Evolutionary conservation across 768 basidiomycete genomes (phyloP).

Genomic region (Macrocybe gigantea): DNA sequence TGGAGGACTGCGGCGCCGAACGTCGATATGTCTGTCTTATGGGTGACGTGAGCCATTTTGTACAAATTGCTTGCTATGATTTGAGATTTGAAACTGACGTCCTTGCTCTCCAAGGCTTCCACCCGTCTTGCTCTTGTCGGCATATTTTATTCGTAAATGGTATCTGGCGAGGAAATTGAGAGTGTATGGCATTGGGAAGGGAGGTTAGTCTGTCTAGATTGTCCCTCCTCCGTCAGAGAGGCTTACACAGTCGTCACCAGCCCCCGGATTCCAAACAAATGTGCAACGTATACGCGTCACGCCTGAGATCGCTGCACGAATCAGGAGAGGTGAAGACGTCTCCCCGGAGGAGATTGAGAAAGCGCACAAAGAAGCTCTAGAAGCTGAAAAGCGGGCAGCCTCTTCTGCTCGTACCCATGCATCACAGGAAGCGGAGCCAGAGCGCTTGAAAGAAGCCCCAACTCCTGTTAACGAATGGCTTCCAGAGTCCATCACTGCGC

Average conservation of each 20-base stretch:
- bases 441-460: slow-evolving; percentile 6
- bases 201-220: slow-evolving; percentile 28
- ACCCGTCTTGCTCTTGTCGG: slow-evolving; percentile 36
- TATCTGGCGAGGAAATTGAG: slow-evolving; percentile 39
- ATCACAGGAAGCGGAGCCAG: slow-evolving; percentile 19
- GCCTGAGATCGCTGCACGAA: slow-evolving; percentile 48
- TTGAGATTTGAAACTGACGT: neutral
- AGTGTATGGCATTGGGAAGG: slow-evolving; percentile 51
- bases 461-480: slow-evolving; percentile 43
- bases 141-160: slow-evolving; percentile 43
- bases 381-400: slow-evolving; percentile 13
- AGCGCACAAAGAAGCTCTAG: slow-evolving; percentile 37
- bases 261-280: slow-evolving; percentile 51
- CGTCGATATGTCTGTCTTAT: slow-evolving; percentile 25
- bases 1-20: no score
- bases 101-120: slow-evolving; percentile 30
- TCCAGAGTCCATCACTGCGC: slow-evolving; percentile 39
- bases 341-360: slow-evolving; percentile 46
- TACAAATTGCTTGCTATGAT: neutral
- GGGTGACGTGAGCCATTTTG: slow-evolving; percentile 35
- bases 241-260: slow-evolving; percentile 17
- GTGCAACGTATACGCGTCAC: slow-evolving; percentile 45
- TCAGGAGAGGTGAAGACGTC: slow-evolving; percentile 46
- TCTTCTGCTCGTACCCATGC: slow-evolving; percentile 10
- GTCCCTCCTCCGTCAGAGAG: neutral